A percentile compares a stretch with the other conserved stretches of the same genome.
phyloP scores from a whole-genome alignment of 208 protist genomes.

The Crithidia bombi region DNA sequence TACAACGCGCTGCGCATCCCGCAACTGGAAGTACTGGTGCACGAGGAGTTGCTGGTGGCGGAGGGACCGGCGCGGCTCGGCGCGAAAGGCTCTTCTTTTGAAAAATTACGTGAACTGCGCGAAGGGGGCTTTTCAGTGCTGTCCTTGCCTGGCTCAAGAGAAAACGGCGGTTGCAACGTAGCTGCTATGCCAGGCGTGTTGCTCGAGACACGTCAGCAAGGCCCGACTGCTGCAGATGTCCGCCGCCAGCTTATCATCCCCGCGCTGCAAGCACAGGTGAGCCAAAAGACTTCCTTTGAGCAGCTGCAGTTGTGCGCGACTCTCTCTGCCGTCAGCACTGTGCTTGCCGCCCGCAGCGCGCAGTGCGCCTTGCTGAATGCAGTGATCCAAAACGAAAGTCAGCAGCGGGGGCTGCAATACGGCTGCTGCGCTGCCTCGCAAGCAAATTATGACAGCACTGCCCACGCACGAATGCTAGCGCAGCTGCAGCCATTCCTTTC shows the following conservation, averaged over 20 bases:
- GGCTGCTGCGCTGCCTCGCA: conserved; percentile 11
- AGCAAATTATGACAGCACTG: neutral
- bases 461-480: conserved; percentile 4
- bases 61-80: neutral
- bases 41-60: conserved; percentile 29
- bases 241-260: conserved; percentile 26
- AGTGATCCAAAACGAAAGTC: conserved; percentile 31
- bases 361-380: conserved; percentile 30
- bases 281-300: conserved; percentile 4
- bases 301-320: conserved; percentile 26
- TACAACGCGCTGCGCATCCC: conserved; percentile 30
- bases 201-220: conserved; percentile 21
- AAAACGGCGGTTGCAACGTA: neutral
- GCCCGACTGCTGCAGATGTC: conserved; percentile 19
- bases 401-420: conserved; percentile 22
- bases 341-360: conserved; percentile 16
- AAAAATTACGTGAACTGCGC: conserved; percentile 9
- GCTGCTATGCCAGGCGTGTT: conserved; percentile 13
- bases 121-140: conserved; percentile 26
- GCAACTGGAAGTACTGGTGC: conserved; percentile 30
- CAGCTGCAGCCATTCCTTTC: conserved; percentile 28
- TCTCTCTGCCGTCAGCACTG: conserved; percentile 13
- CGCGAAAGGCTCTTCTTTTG: conserved; percentile 3
- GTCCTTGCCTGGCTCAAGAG: conserved; percentile 14
- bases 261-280: conserved; percentile 11